Base-by-base conservation (phyloP, 129 eudicot species). In the Logfia minima region DNA sequence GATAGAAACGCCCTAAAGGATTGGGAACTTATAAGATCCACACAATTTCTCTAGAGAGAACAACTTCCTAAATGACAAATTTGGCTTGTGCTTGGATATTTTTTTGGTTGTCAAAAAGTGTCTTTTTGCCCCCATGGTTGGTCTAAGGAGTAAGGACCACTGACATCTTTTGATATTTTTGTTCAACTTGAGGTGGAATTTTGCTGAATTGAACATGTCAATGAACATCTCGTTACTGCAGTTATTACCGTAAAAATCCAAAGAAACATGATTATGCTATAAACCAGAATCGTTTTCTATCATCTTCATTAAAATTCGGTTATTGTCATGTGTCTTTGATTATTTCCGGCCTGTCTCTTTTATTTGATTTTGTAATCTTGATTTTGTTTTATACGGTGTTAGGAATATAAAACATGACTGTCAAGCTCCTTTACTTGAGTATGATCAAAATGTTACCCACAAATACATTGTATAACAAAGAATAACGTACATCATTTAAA, bases 21-120 rank as follows among this genome's bases (percentile, higher is more conserved):
- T 69, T 43, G 37, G 85, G 56, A 81, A 78, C 74, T 26, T 48
- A 53, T 63, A 59, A 56, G 70, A 75, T 74, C 88, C 88, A 85
- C 84, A 82, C 80, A 72, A 45, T 52, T 68, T 78, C 28, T 16
- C 9, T 45, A 13, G 56, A 28, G 24, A 18, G 51, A 17, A 39
- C 43, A 24, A 56, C 45, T 72, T 77, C 74, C 76, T 77, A 73
- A 74, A 78, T 78, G 75, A 77, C 85, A 81, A 77, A 60, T 39
- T 5, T 64, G 39, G 75, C 41, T 22, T 59, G 62, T 71, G 77
- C 68, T 41, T 52, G 14, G 61, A 74, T 41, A 37, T 56, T 41
- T 72, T 71, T 59, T 52, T 21, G 66, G 56, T 22, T 77, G 83
- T 74, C 74, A 58, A 48, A 65, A 37, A 74, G 70, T 83, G 74